Percentiles rank a stretch among this genome's conserved stretches.
phyloP scores from a whole-genome alignment of 2,329 filamentous ascomycete species.

The Aspergillus melleus region DNA sequence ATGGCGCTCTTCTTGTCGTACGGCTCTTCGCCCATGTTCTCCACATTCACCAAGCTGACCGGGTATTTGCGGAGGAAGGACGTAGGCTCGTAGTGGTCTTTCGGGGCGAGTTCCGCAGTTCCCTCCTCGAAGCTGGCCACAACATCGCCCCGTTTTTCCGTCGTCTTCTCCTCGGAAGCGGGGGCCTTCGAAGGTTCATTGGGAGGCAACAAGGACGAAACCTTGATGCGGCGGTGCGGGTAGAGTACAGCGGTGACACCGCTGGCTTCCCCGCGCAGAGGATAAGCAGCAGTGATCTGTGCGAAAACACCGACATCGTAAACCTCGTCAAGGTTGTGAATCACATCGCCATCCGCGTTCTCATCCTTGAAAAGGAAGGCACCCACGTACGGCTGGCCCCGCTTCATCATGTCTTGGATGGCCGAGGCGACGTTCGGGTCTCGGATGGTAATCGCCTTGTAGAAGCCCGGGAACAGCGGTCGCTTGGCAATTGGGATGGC shows the following conservation, averaged over 20 bases:
- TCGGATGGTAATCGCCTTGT: slow-evolving; percentile 96
- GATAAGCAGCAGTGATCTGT: slow-evolving; percentile 95
- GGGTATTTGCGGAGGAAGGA: slow-evolving; percentile 88
- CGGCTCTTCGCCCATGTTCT: slow-evolving; percentile 85
- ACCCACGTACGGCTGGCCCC: slow-evolving; percentile 94
- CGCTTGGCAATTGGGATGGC: slow-evolving; percentile 93
- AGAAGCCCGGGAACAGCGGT: slow-evolving; percentile 94
- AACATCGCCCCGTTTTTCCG: slow-evolving; percentile 84
- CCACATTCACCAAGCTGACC: slow-evolving; percentile 92
- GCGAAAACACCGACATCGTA: slow-evolving; percentile 97
- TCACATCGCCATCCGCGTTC: slow-evolving; percentile 88
- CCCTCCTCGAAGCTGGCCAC: slow-evolving; percentile 96
- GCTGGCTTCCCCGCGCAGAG: slow-evolving; percentile 76
- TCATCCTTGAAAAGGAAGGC: slow-evolving; percentile 98
- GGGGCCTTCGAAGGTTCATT: slow-evolving; percentile 35
- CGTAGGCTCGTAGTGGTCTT: slow-evolving; percentile 75
- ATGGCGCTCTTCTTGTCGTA: slow-evolving; percentile 87
- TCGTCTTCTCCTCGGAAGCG: slow-evolving; percentile 41
- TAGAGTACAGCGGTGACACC: slow-evolving; percentile 92
- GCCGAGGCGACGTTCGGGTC: slow-evolving; percentile 88
- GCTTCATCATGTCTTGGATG: slow-evolving; percentile 94
- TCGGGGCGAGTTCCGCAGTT: slow-evolving; percentile 57
- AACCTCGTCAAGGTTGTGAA: slow-evolving; percentile 85
- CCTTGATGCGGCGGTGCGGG: slow-evolving; percentile 89
- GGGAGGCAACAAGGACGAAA: slow-evolving; percentile 80